Evolutionary conservation across 2,329 filamentous ascomycete species (phyloP), one percentile per base, ranked within the genome.

Genomic region (Bipolaris cookei): DNA sequence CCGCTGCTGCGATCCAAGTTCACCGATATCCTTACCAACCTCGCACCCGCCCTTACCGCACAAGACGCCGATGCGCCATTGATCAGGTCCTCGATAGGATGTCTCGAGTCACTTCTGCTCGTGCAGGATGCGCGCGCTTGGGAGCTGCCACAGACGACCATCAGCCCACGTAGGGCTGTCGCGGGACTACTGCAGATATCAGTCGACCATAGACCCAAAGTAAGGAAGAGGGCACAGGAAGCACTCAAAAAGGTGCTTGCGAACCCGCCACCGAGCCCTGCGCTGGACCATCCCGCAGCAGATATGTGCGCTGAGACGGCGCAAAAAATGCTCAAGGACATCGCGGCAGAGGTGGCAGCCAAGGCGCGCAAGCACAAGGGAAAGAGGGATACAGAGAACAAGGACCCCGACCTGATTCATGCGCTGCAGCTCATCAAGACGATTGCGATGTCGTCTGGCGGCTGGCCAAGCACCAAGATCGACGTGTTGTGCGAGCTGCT

Each of bases 391-490:
- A 82, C 83, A 14, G 80, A 85, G 8, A 82, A 83, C 52, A 86
- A 92, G 70, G 92, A 96, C 61, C 93, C 95, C 2, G 87, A 87
- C 28, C 82, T 98, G 48, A 96, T 98, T 64, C 95, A 98, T 74
- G 90, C 93, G 2, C 81, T 99, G 61, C 94, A 99, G 71, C 82
- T 99, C 53, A 89, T 97, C 63, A 97, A 96, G 82, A 90, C 91
- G 0, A 86, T 99, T 58, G 92, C 95, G 0, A 84, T 86, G 3
- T 92, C 91, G 4, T 94, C 92, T 56, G 91, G 92, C 38, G 95
- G 95, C 48, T 99, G 95, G 95, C 95, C 95, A 0, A 97, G 90
- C 80, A 92, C 90, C 80, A 97, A 96, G 79, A 96, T 97, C 52
- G 95, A 99, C 78, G 83, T 89, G 2, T 81, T 99, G 32, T 97